phyloP scores from a whole-genome alignment of 345 rosid species.

The Acer yangbiense region DNA sequence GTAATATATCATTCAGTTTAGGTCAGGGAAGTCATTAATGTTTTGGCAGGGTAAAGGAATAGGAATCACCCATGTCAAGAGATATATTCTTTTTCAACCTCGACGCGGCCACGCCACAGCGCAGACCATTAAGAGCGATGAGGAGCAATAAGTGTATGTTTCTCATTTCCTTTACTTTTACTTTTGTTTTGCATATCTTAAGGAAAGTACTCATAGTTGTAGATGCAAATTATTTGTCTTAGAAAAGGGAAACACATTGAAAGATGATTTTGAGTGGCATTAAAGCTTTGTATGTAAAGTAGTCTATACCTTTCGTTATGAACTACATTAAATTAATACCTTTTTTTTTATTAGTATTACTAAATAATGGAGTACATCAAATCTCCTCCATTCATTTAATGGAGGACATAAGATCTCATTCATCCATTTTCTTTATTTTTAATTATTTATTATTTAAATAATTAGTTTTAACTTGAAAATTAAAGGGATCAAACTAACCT shows the following conservation, averaged over 20 bases:
- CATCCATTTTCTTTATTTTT: too few species aligned
- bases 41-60: slow-evolving; percentile 19
- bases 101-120: neutral
- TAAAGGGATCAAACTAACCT: too few species aligned
- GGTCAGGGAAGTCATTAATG: slow-evolving; percentile 7
- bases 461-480: too few species aligned
- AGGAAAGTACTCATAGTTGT: neutral
- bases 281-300: neutral
- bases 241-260: neutral
- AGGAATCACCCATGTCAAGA: neutral
- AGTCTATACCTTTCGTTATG: neutral
- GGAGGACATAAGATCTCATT: too few species aligned
- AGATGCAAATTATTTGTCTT: neutral
- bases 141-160: slow-evolving; percentile 4
- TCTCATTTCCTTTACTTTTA: neutral
- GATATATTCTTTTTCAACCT: neutral
- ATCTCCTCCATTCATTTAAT: too few species aligned
- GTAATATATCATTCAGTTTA: neutral
- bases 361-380: too few species aligned
- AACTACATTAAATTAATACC: neutral
- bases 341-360: neutral
- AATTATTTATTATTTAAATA: too few species aligned
- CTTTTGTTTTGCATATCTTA: neutral
- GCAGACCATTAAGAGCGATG: neutral
- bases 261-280: neutral